Conservation (phyloP, 2,329 filamentous ascomycete species). For the Sporothrix globosa region DNA sequence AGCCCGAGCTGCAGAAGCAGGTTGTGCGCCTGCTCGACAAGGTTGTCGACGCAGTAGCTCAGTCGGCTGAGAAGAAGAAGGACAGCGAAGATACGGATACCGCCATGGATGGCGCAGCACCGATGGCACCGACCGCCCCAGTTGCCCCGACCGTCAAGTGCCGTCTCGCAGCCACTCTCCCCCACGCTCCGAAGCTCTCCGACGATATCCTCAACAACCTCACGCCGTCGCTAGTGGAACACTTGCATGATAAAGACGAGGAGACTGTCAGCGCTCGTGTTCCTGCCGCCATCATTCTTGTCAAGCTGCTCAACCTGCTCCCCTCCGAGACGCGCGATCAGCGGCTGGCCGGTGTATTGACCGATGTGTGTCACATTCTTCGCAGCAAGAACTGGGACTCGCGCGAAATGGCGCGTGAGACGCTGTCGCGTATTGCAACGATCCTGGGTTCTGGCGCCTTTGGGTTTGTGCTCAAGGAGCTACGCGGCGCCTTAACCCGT, state of each 20-base stretch:
- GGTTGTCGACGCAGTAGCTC: conserved; percentile 74
- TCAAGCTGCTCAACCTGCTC: conserved; percentile 82
- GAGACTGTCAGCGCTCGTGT: conserved; percentile 90
- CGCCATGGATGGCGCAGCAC: conserved; percentile 49
- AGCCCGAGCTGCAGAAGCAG: conserved; percentile 82
- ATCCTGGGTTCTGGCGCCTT: conserved; percentile 82
- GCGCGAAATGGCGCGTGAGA: conserved; percentile 87
- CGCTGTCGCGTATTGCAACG: conserved; percentile 78
- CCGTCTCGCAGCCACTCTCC: conserved; percentile 66
- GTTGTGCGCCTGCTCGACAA: conserved; percentile 80
- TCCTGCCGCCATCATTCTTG: conserved; percentile 83
- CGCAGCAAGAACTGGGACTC: conserved; percentile 87
- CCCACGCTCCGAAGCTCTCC: conserved; percentile 66
- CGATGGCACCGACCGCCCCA: conserved; percentile 35
- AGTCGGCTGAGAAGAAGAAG: conserved; percentile 44
- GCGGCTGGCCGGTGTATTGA: conserved; percentile 78
- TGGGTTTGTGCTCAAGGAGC: conserved; percentile 89
- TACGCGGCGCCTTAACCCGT: conserved; percentile 77
- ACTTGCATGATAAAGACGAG: conserved; percentile 93
- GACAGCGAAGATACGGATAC: conserved; percentile 43
- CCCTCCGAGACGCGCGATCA: conserved; percentile 72
- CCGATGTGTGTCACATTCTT: conserved; percentile 91
- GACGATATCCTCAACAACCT: conserved; percentile 75
- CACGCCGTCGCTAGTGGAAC: conserved; percentile 76
- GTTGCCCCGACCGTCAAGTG: conserved; percentile 38